A percentile compares a stretch with the other conserved stretches of the same genome.
phyloP scores from a whole-genome alignment of 768 basidiomycete species.

The Favolaschia claudopus region DNA sequence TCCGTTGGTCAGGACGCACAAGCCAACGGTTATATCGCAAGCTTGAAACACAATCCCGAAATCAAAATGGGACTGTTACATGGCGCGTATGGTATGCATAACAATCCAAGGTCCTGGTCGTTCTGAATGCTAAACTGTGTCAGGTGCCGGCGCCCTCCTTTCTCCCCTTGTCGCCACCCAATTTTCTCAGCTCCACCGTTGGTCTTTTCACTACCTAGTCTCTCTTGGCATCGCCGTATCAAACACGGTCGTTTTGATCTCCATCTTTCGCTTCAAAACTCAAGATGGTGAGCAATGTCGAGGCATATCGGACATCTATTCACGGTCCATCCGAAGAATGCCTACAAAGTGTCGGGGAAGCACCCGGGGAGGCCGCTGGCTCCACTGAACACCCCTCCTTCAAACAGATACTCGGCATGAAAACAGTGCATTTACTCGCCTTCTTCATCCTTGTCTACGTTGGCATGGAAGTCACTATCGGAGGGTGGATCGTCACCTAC shows the following conservation, averaged over 20 bases:
- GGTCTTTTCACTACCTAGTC: slow-evolving; percentile 82
- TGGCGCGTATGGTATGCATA: slow-evolving; percentile 61
- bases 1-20: slow-evolving; percentile 63
- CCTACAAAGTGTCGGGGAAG: slow-evolving; percentile 60
- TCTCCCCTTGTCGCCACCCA: slow-evolving; percentile 85
- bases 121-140: neutral
- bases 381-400: slow-evolving; percentile 48
- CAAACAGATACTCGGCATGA: slow-evolving; percentile 59
- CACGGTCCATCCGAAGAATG: slow-evolving; percentile 49
- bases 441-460: slow-evolving; percentile 73
- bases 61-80: slow-evolving; percentile 76
- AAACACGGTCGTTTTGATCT: slow-evolving; percentile 59
- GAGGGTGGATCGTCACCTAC: slow-evolving; percentile 77
- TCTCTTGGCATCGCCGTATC: slow-evolving; percentile 71
- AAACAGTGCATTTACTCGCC: slow-evolving; percentile 67
- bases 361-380: slow-evolving; percentile 43
- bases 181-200: slow-evolving; percentile 68
- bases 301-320: neutral
- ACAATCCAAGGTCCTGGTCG: too few species aligned
- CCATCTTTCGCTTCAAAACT: slow-evolving; percentile 71
- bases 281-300: slow-evolving; percentile 63
- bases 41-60: slow-evolving; percentile 60
- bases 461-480: slow-evolving; percentile 70
- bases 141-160: slow-evolving; percentile 70
- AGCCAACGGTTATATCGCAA: slow-evolving; percentile 74